Base-by-base conservation (phyloP, 2,329 filamentous ascomycete species). In the Mycocentrospora acerina region DNA sequence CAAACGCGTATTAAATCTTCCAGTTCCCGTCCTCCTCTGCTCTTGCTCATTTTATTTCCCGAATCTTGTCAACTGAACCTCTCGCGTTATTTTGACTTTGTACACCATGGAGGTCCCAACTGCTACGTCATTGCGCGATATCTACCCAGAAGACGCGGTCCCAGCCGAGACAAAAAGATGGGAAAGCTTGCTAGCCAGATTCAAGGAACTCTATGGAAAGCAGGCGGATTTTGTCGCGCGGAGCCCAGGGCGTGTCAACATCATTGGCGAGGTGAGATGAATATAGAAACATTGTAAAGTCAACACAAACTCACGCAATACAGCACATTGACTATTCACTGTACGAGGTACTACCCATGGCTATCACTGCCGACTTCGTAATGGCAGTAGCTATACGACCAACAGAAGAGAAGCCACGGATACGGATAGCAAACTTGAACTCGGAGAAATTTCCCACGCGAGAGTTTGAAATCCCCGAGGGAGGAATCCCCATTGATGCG, bases 301-400 rank as follows among this genome's bases (percentile, higher is more conserved):
- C 3, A 2, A 24, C 5, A n/a, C 9, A 25, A 32, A 26, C 53
- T 64, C 18, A 65, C 41, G 12, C 24, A n/a, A 7, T 27, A 26
- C 40, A 75, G 77, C 93, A 98, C 73, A 95, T 98, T 60, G 93
- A 98, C 74, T 98, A 98, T 73, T 95, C 89, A 11, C 81, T 98
- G 14, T 98, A 97, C 75, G 85, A 93, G 55, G 90, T 96, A 43
- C 78, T 98, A 16, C 93, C 93, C 35, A 96, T 96, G 82, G 93
- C 91, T 47, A 90, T 97, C 53, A 89, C 87, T 5, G 87, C 89
- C 47, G 93, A 98, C 68, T 85, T 90, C 40, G 79, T 98, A 43
- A 80, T 98, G 60, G 93, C 91, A 35, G 87, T 96, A 25, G 78
- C 72, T 12, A 62, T 74, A 67, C 71, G 77, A 40, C 75, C 77